Evolutionary conservation across 495 filamentous ascomycete genomes (phyloP).

Genomic region (Aspergillus bridgeri): DNA sequence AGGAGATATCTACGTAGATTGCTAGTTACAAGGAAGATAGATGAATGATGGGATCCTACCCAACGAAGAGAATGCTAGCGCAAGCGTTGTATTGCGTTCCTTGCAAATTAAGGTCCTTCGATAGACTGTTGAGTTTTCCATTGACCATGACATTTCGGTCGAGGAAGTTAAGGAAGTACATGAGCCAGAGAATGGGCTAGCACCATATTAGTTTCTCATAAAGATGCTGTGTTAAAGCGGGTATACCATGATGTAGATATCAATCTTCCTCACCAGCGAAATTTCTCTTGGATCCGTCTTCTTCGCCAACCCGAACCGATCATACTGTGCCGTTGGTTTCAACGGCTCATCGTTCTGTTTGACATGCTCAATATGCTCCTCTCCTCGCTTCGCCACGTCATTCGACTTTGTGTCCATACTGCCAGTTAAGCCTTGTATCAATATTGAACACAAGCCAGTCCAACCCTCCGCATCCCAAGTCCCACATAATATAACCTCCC

Average conservation of each 20-base stretch:
- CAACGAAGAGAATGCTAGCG: constrained; percentile 56
- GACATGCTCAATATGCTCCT: constrained; percentile 10
- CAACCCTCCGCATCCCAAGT: not conserved
- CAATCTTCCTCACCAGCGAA: constrained; percentile 43
- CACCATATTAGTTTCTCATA: not conserved
- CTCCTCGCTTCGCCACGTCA: not conserved
- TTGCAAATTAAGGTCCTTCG: constrained; percentile 39
- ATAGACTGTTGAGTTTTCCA: constrained; percentile 36
- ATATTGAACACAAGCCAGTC: not conserved
- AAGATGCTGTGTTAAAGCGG: not conserved
- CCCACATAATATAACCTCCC: not conserved
- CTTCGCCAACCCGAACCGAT: constrained; percentile 8
- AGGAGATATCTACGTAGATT: constrained; percentile 34
- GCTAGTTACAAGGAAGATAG: not conserved
- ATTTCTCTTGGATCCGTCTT: constrained; percentile 16
- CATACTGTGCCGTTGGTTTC: constrained; percentile 8
- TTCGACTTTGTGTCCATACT: not conserved
- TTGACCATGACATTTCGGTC: constrained; percentile 43
- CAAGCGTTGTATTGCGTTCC: constrained; percentile 50
- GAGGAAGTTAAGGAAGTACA: constrained; percentile 51
- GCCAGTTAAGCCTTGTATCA: not conserved
- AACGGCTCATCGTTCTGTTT: constrained; percentile 3
- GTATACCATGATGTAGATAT: constrained; percentile 39
- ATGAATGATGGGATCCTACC: constrained; percentile 26
- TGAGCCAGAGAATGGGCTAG: constrained; percentile 38